phyloP scores from a whole-genome alignment of 2,329 filamentous ascomycete genomes.

The Phyllachora maydis region DNA sequence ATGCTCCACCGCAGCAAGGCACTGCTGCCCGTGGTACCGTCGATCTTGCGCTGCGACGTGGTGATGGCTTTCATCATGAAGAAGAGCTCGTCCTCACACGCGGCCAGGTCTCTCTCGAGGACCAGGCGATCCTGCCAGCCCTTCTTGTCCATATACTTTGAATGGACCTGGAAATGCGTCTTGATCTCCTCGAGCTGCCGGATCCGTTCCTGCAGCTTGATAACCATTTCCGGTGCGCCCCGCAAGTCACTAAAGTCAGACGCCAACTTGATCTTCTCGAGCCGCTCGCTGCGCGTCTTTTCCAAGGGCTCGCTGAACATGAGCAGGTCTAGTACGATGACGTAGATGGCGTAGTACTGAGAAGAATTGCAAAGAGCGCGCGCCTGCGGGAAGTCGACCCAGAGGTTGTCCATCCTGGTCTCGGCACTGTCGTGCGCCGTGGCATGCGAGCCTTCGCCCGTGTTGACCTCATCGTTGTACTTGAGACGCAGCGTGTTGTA shows the following conservation, averaged over 20 bases:
- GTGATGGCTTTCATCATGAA: conserved; percentile 99
- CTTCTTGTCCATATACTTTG: conserved; percentile 65
- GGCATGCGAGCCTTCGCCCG: conserved; percentile 28
- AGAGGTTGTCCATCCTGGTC: conserved; percentile 82
- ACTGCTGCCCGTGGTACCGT: conserved; percentile 49
- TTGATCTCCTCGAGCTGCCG: conserved; percentile 93
- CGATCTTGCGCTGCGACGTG: conserved; percentile 74
- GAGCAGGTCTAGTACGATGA: conserved; percentile 88
- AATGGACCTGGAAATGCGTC: conserved; percentile 82
- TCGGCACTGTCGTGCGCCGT: conserved; percentile 38
- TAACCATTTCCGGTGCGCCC: conserved; percentile 83
- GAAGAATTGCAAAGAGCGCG: conserved; percentile 91
- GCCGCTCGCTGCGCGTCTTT: conserved; percentile 84
- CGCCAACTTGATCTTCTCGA: conserved; percentile 97
- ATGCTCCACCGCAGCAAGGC: conserved; percentile 84
- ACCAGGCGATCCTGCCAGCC: conserved; percentile 80
- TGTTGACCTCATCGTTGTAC: conserved; percentile 83
- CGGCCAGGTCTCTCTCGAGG: conserved; percentile 75
- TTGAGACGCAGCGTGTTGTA: conserved; percentile 94
- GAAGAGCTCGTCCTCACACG: conserved; percentile 91
- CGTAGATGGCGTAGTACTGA: conserved; percentile 95
- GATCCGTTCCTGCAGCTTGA: conserved; percentile 77
- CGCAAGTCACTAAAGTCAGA: conserved; percentile 96
- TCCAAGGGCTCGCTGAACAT: conserved; percentile 93
- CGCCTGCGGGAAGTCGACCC: conserved; percentile 89